Evolutionary conservation across 257 asterid genomes (phyloP).

Genomic region (Primulina tabacum): DNA sequence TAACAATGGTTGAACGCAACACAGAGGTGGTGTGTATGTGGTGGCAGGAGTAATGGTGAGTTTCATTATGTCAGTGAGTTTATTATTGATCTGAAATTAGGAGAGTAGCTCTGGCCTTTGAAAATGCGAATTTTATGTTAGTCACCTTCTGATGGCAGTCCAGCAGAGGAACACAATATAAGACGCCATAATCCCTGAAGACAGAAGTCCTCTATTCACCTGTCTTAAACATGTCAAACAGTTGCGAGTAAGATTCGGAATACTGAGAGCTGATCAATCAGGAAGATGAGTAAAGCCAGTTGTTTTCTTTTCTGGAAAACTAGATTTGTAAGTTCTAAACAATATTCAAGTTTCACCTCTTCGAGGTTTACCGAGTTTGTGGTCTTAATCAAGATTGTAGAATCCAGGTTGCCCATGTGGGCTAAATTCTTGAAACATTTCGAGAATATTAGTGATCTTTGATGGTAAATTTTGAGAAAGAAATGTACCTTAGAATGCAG

Average conservation of each 20-base stretch:
- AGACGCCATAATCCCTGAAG: constrained; percentile 97
- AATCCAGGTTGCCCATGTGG: background rate
- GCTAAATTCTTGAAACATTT: background rate
- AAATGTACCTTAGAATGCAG: constrained; percentile 76
- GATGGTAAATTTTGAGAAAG: constrained; percentile 4
- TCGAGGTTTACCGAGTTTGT: background rate
- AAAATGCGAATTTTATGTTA: background rate
- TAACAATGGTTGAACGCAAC: too few species aligned
- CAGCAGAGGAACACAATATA: constrained; percentile 87
- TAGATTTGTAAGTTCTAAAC: background rate
- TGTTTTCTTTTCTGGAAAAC: background rate
- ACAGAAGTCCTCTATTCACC: constrained; percentile 88
- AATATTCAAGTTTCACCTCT: too few species aligned
- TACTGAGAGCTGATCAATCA: background rate
- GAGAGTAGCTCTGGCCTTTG: background rate
- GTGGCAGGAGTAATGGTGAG: background rate
- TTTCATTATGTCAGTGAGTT: too few species aligned
- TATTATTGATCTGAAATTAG: background rate
- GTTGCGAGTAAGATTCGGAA: constrained; percentile 9
- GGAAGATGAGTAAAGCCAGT: background rate
- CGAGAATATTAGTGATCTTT: too few species aligned
- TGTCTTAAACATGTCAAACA: constrained; percentile 41
- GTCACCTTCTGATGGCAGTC: constrained; percentile 89
- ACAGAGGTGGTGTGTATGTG: too few species aligned
- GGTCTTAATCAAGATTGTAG: background rate